Conservation (phyloP, 2,329 filamentous ascomycete species). For the Aspergillus proliferans region DNA sequence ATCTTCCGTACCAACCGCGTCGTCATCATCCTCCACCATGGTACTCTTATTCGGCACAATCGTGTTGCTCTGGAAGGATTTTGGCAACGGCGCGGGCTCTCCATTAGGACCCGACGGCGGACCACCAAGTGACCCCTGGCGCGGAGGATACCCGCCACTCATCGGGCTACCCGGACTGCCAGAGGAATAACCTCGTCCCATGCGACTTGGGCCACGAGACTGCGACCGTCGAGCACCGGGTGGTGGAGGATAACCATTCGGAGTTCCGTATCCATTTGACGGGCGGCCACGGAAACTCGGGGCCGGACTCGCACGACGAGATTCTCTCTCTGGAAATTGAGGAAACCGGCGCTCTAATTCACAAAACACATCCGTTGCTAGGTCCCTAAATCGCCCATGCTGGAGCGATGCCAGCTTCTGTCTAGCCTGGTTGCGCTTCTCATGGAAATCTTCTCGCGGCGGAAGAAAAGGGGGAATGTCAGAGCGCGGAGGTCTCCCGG, state of each 20-base stretch:
- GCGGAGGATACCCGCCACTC: conserved; percentile 30
- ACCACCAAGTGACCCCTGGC: conserved; percentile 36
- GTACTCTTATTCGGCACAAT: conserved; percentile 97
- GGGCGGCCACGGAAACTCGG: conserved; percentile 51
- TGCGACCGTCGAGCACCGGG: conserved; percentile 38
- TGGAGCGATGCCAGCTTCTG: conserved; percentile 90
- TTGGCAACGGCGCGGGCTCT: conserved; percentile 71
- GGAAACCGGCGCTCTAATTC: conserved; percentile 89
- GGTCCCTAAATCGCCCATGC: conserved; percentile 76
- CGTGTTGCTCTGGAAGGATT: conserved; percentile 89
- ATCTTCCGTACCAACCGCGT: conserved; percentile 51
- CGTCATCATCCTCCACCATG: conserved; percentile 93
- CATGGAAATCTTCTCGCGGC: conserved; percentile 86
- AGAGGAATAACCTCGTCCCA: conserved; percentile 31
- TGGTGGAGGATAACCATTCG: conserved; percentile 30
- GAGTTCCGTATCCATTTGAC: conserved; percentile 43
- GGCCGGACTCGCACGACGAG: conserved; percentile 63
- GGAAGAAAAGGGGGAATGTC: conserved; percentile 64
- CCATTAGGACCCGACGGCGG: conserved; percentile 49
- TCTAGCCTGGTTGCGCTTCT: conserved; percentile 94
- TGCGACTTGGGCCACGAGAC: conserved; percentile 29
- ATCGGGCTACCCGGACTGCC: conserved; percentile 30
- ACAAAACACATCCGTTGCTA: conserved; percentile 93
- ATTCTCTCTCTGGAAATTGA: conserved; percentile 64
- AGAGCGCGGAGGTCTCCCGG: conserved; percentile 36